phyloP scores from a whole-genome alignment of 75 land plant genomes.

The Cryptomeria japonica region DNA sequence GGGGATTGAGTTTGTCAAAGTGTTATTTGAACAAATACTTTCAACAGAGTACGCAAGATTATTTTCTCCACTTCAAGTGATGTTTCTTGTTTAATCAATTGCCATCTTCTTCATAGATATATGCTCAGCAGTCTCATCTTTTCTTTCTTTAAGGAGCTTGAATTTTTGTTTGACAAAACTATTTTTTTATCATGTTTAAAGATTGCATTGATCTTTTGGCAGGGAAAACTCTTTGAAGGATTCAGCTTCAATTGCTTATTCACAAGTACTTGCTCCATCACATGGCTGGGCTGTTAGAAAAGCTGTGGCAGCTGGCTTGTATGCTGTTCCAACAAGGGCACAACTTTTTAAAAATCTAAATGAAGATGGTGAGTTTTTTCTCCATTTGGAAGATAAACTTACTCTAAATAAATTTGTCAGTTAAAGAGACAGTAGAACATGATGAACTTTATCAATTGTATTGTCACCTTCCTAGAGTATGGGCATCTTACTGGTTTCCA shows the following conservation, averaged over 20 bases:
- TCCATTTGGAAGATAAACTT: neutral
- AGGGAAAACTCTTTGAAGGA: conserved; percentile 67
- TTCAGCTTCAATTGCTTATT: conserved; percentile 83
- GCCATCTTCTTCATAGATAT: neutral
- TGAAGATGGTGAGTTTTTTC: conserved; percentile 62
- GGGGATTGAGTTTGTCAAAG: conserved; percentile 89
- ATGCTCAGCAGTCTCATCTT: neutral
- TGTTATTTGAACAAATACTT: conserved; percentile 76
- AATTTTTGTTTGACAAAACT: neutral
- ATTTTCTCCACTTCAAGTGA: neutral
- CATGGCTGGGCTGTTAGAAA: conserved; percentile 86
- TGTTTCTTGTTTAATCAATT: neutral
- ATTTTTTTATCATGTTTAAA: neutral
- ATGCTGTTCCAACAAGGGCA: conserved; percentile 75
- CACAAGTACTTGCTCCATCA: conserved; percentile 75
- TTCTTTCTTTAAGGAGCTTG: neutral
- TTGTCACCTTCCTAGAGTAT: conserved; percentile 14
- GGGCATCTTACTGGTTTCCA: conserved; percentile 34
- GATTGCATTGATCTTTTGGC: neutral
- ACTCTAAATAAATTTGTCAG: neutral
- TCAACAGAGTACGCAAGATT: conserved; percentile 53
- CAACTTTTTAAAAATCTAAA: conserved; percentile 73
- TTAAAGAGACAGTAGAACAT: neutral
- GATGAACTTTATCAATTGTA: neutral
- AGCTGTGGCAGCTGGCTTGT: conserved; percentile 89